Base-by-base conservation (phyloP, 2,329 filamentous ascomycete species). In the Diaporthe citriasiana region DNA sequence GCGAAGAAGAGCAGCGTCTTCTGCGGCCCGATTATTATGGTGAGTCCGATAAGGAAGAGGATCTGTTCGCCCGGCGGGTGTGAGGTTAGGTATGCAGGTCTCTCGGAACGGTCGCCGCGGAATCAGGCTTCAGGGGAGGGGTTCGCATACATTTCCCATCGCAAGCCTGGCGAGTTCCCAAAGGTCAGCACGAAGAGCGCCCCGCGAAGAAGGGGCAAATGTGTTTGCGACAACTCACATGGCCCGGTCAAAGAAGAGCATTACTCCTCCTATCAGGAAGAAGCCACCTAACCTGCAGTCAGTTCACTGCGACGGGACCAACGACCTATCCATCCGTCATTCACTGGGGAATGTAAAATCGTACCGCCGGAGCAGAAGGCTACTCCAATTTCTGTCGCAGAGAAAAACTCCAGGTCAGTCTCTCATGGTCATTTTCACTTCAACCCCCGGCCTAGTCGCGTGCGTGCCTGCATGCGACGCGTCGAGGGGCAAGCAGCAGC, bases 181-280 rank as follows among this genome's bases (percentile, higher is more conserved):
- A 47, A 35, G 35, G 69, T 68, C 17, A 75, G 60, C 69, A n/a
- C 42, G 57, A 6, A 25, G 7, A 35, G 30, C 55, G 19, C 57
- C 40, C n/a, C 72, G 38, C 22, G 4, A 38, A 50, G 45, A 60
- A 51, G 30, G 55, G 9, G 19, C 60, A 50, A 68, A 59, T 33
- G 53, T 38, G 40, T 30, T 72, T 73, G 27, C 33, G 42, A 71
- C 55, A 13, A 87, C 92, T 81, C 87, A 96, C 94, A 98, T 95
- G 80, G 97, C 94, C 77, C 97, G 92, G 85, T 99, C 97, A 87
- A 99, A 99, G 87, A 99, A 98, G 85, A 99, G 90, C 85, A 99
- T 89, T 13, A 99, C 94, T 75, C 97, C 97, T 81, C 95, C 94
- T 82, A 98, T 90, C 73, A 99, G 91, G 88, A 99, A 99, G 87